Evolutionary conservation across 2,329 filamentous ascomycete species (phyloP), one percentile per base, ranked within the genome.

Genomic region (Microsporum ferrugineum): DNA sequence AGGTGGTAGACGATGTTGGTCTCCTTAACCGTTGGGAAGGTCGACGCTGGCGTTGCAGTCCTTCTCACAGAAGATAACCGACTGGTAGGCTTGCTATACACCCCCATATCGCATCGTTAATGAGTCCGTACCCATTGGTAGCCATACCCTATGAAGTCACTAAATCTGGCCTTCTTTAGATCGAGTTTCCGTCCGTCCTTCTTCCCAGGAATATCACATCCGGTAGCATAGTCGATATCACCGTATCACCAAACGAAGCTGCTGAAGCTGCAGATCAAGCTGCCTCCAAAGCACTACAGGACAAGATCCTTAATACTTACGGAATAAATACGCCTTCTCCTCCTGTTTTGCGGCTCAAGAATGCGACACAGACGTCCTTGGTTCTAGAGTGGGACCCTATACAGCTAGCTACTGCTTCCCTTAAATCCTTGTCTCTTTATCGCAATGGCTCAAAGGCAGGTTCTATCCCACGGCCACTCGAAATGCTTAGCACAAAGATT

Each of bases 321-420:
- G 94, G 94, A 68, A 84, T 88, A 66, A 80, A 83, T 63, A 86
- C 89, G 61, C 94, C 94, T 36, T 77, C 82, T 29, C 79, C 87
- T 0, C 94, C 94, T 5, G 76, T 88, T 58, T 84, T 99, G 39
- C 89, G 91, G 70, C 95, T 94, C 75, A 88, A 91, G 76, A 99
- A 97, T 81, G 91, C 92, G 60, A 99, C 94, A 0, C 94, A 99
- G 76, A 99, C 94, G n/a, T 95, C 89, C 33, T 88, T 97, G 53
- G 94, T 99, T 41, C 88, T 99, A 59, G 94, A 97, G 77, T 99
- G 94, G 94, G 94, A 97, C 66, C 90, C 92, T 38, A 88, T 99
- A 71, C 84, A 92, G 69, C 85, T 96, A 57, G 94, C 91, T 27
- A 97, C 92, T 3, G 91, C 94, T 65, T 90, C 94, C 71, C 82